Base-by-base conservation (phyloP, 2,329 filamentous ascomycete genomes). In the Colletotrichum sp. region DNA sequence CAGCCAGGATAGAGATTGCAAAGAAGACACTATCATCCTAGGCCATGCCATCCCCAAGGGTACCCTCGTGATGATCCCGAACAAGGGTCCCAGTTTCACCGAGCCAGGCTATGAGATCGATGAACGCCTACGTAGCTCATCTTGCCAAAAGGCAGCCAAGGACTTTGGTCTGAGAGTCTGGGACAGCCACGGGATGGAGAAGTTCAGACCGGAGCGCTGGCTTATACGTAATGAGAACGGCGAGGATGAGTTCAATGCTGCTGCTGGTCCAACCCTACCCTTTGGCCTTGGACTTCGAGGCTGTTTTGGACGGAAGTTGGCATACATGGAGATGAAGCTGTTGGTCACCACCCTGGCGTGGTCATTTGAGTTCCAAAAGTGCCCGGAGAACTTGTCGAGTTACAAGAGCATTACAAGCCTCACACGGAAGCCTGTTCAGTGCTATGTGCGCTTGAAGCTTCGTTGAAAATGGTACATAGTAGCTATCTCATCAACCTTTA, bases 241-340 rank as follows among this genome's bases (percentile, higher is more conserved):
- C 43, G 30, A 62, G 9, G 68, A 71, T 36, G 73, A 71, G 34
- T 83, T 80, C 73, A 75, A 81, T 67, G 56, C 76, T 28, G 63
- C 69, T 34, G 78, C 79, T 0, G 81, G 81, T 2, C 81, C 81
- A 3, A 36, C 72, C 13, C 55, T 82, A 16, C 34, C 69, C 5
- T 83, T 82, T 30, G 77, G 81, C 1, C 32, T 76, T 4, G 81
- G 81, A 2, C 55, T 69, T 1, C 69, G 81, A 26, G 77, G 75
- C 2, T 83, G 82, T 52, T 83, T 78, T 28, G 82, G 81, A 4
- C 76, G 78, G 30, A 76, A 74, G 56, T 38, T 83, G 69, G 81
- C 81, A 5, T 80, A 81, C 55, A 30, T 83, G 7, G 79, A 84
- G 76, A 26, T 84, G 71, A 78, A 77, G 26, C 73, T 82, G 3